Conservation (phyloP, 345 rosid genomes). For the Carallia pectinifolia region DNA sequence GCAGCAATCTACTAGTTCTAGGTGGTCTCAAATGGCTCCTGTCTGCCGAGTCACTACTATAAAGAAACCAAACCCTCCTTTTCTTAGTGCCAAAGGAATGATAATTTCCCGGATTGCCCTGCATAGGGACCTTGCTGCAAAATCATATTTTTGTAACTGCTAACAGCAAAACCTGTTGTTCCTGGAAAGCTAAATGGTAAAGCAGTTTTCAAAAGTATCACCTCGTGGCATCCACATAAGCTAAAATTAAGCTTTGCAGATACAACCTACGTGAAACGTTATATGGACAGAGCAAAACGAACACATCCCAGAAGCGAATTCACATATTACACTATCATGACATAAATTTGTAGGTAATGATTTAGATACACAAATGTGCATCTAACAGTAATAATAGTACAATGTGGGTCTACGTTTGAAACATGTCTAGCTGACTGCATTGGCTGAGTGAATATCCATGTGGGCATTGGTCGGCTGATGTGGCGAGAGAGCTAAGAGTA, state of each 20-base stretch:
- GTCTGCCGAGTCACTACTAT: slow-evolving; percentile 9
- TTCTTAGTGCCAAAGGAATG: slow-evolving; percentile 20
- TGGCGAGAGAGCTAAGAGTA: slow-evolving; percentile 32
- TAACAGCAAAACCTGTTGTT: slow-evolving; percentile 17
- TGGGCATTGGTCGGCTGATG: slow-evolving; percentile 35
- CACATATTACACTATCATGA: too few species aligned
- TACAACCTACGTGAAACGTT: not conserved
- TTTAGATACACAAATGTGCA: too few species aligned
- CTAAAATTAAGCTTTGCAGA: not conserved
- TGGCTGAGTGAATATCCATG: slow-evolving; percentile 24
- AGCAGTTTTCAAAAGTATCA: slow-evolving; percentile 15
- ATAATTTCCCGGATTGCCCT: slow-evolving; percentile 1
- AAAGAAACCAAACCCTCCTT: slow-evolving; percentile 13
- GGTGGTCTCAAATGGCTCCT: slow-evolving; percentile 4
- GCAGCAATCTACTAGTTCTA: slow-evolving; percentile 19
- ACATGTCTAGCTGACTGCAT: not conserved
- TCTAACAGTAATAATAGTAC: too few species aligned
- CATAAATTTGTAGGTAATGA: too few species aligned
- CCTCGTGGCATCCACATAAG: slow-evolving; percentile 20
- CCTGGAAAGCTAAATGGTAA: slow-evolving; percentile 22
- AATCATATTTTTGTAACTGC: not conserved
- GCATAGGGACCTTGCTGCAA: not conserved
- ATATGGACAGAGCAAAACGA: slow-evolving; percentile 4
- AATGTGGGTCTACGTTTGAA: too few species aligned
- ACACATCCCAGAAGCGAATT: too few species aligned